These are phyloP conservation scores for Ascochyta pisi DNA, from an alignment of 2,329 filamentous ascomycete genomes.

Conservation along the genomic window DNA sequence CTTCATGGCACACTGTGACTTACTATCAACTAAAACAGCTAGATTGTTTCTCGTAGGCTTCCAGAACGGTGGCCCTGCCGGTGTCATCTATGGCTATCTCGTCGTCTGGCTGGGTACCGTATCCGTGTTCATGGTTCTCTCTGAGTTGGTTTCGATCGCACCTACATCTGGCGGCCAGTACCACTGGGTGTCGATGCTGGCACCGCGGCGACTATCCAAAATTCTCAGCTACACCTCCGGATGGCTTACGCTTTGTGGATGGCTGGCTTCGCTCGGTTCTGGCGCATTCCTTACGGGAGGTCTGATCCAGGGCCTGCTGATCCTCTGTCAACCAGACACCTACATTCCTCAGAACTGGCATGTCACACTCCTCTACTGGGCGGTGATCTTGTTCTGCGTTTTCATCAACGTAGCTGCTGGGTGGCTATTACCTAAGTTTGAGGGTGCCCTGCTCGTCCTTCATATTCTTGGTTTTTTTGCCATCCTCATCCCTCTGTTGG, in stretches of 20 bases:
- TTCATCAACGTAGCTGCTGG: slow-evolving; percentile 55
- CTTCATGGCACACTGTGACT: neutral
- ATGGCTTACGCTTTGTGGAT: slow-evolving; percentile 52
- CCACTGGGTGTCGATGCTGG: slow-evolving; percentile 50
- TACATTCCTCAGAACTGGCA: slow-evolving; percentile 57
- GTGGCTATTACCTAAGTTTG: slow-evolving; percentile 54
- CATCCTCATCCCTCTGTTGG: slow-evolving; percentile 55
- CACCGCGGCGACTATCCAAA: slow-evolving; percentile 47
- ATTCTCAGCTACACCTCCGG: slow-evolving; percentile 53
- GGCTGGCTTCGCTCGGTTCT: slow-evolving; percentile 47
- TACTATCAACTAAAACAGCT: slow-evolving; percentile 7
- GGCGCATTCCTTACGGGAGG: slow-evolving; percentile 36
- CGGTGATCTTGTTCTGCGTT: slow-evolving; percentile 49
- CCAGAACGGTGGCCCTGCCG: slow-evolving; percentile 40
- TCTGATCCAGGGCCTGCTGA: slow-evolving; percentile 41
- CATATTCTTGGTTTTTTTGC: slow-evolving; percentile 60
- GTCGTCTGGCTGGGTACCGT: slow-evolving; percentile 39
- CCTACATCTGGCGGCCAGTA: slow-evolving; percentile 47
- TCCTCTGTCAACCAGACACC: slow-evolving; percentile 45
- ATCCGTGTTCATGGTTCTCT: slow-evolving; percentile 36
- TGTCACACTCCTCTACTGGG: slow-evolving; percentile 57
- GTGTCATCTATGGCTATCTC: slow-evolving; percentile 42
- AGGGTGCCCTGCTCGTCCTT: slow-evolving; percentile 55
- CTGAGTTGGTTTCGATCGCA: slow-evolving; percentile 45
- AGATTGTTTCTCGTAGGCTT: slow-evolving; percentile 30